These are phyloP conservation scores for Balansia obtecta DNA, from an alignment of 2,329 filamentous ascomycete species.

Conservation along the genomic window DNA sequence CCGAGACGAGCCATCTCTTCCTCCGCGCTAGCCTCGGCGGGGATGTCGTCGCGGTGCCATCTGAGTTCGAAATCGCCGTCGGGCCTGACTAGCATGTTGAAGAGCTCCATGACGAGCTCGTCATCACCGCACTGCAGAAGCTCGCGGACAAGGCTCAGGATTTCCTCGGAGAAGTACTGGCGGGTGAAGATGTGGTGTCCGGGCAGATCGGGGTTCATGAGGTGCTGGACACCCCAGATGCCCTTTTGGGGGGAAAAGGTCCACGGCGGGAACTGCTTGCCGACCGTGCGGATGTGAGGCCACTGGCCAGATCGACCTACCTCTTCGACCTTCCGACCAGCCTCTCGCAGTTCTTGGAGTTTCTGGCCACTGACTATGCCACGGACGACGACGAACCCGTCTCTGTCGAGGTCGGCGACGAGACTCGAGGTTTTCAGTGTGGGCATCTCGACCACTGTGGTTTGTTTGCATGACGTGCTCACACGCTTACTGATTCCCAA, in stretches of 20 bases:
- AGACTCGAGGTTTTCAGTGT: constrained; percentile 8
- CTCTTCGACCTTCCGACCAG: constrained; percentile 42
- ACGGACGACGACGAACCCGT: constrained; percentile 68
- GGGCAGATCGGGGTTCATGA: constrained; percentile 62
- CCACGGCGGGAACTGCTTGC: constrained; percentile 90
- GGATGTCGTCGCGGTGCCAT: constrained; percentile 81
- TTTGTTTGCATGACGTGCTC: neutral
- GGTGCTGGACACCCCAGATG: constrained; percentile 84
- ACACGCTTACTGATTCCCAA: neutral
- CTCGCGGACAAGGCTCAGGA: constrained; percentile 51
- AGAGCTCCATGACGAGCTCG: constrained; percentile 72
- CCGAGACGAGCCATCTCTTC: constrained; percentile 53
- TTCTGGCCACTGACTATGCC: constrained; percentile 45
- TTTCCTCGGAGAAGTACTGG: constrained; percentile 57
- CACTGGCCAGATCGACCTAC: constrained; percentile 59
- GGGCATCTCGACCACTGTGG: constrained; percentile 7
- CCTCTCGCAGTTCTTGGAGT: constrained; percentile 46
- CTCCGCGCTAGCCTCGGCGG: constrained; percentile 48
- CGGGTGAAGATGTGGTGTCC: constrained; percentile 48
- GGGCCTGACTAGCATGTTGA: constrained; percentile 73
- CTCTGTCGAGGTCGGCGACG: constrained; percentile 42
- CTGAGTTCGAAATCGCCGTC: constrained; percentile 58
- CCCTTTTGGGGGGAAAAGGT: constrained; percentile 43
- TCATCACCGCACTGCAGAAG: constrained; percentile 47
- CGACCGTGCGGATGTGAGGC: constrained; percentile 72